Conservation (phyloP, 1,284 basidiomycete species). For the Trametes versicolor region DNA sequence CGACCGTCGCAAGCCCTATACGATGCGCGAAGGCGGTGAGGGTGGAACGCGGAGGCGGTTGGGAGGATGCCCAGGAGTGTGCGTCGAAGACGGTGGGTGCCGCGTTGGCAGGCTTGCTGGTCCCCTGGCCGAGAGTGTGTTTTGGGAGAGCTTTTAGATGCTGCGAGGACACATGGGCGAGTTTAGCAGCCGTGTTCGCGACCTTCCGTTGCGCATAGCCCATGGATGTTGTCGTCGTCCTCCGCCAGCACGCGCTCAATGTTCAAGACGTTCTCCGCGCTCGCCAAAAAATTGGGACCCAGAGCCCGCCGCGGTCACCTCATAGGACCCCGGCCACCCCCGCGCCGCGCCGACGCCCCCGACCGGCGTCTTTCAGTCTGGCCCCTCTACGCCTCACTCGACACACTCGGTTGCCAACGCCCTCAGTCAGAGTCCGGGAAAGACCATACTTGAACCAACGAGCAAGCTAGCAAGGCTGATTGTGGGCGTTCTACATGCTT, state of each 20-base stretch:
- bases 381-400: too few relatives aligned
- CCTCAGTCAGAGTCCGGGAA: too few relatives aligned
- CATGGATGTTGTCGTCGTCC: conserved; percentile 50
- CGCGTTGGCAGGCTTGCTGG: conserved; percentile 35
- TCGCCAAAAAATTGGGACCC: conserved; percentile 34
- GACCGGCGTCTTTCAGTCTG: too few relatives aligned
- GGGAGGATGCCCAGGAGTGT: conserved; percentile 74
- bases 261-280: conserved; percentile 2
- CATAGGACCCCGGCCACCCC: conserved; percentile 29
- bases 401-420: too few relatives aligned
- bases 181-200: conserved; percentile 63
- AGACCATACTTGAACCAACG: too few relatives aligned
- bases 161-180: conserved; percentile 64
- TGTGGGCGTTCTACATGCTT: too few relatives aligned
- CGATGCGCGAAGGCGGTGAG: conserved; percentile 80
- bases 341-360: background rate
- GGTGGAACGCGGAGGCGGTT: conserved; percentile 77
- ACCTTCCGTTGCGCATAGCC: conserved; percentile 68
- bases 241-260: conserved; percentile 37
- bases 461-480: too few relatives aligned
- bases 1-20: conserved; percentile 69
- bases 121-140: conserved; percentile 53
- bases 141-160: conserved; percentile 65
- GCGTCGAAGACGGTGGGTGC: conserved; percentile 58
- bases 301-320: conserved; percentile 20